Evolutionary conservation across 129 eudicot species (phyloP).

Genomic region (Centrapalus pauciflorus): DNA sequence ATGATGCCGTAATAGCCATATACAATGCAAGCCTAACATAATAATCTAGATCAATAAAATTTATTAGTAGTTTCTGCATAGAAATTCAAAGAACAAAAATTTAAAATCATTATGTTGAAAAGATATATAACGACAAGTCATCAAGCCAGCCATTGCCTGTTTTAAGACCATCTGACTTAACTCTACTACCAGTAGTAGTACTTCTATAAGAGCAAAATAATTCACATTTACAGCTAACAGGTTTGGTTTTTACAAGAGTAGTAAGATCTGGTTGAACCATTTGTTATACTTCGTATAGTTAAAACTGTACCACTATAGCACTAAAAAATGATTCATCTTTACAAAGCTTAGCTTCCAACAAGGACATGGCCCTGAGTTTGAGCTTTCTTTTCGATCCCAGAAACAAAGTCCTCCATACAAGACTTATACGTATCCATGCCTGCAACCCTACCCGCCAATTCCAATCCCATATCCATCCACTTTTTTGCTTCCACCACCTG

Average conservation of each 20-base stretch:
- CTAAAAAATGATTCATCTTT: neutral
- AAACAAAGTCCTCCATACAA: slow-evolving; percentile 84
- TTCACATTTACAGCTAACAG: slow-evolving; percentile 2
- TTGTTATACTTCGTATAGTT: neutral
- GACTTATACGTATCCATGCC: slow-evolving; percentile 76
- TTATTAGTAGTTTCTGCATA: too few relatives aligned
- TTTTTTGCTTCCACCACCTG: slow-evolving; percentile 57
- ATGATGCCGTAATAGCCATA: too few relatives aligned
- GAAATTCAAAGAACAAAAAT: too few relatives aligned
- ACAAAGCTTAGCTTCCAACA: slow-evolving; percentile 16
- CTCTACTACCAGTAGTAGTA: too few relatives aligned
- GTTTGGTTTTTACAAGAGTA: neutral
- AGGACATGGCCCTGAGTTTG: slow-evolving; percentile 25
- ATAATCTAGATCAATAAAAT: too few relatives aligned
- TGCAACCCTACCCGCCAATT: slow-evolving; percentile 66
- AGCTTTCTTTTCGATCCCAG: slow-evolving; percentile 55
- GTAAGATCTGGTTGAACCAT: neutral
- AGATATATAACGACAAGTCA: too few relatives aligned
- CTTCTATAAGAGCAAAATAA: neutral
- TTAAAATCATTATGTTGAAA: too few relatives aligned
- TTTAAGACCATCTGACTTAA: too few relatives aligned
- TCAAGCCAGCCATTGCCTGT: too few relatives aligned
- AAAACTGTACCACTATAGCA: neutral
- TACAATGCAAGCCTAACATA: too few relatives aligned
- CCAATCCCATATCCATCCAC: slow-evolving; percentile 87